Evolutionary conservation across 495 filamentous ascomycete species (phyloP), one percentile per base, ranked within the genome.

Genomic region (Xylaria curta): DNA sequence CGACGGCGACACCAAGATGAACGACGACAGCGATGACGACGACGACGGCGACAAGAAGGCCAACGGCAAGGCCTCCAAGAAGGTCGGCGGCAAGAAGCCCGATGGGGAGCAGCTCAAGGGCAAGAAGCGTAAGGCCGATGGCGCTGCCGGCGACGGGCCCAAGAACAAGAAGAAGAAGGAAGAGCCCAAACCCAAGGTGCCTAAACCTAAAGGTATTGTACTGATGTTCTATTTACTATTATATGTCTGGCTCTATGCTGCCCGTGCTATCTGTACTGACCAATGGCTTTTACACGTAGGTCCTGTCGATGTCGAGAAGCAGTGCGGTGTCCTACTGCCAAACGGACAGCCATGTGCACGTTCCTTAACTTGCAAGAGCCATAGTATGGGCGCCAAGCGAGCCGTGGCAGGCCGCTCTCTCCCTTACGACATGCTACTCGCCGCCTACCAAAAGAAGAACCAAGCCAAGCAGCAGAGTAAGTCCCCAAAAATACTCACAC

Each of bases 361-460:
- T 38, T 95, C 92, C 3, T 85, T 99, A 68, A 99, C 96, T 1
- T 99, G 96, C 86, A 99, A 99, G 85, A 94, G 91, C 69, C 96
- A 99, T 75, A 92, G 90, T 42, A 98, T 99, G 97, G 95, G 96
- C 13, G 92, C 96, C 8, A 99, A 99, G 82, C 88, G 96, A 73
- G 89, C 90, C 0, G 96, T 99, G 4, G 92, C 94, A 17, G 96
- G 96, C 6, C 86, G 96, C 40, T 95, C 93, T 46, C 84, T 97
- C 63, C 97, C 97, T 1, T 99, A 99, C 78, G 95, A 98, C 80
- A 94, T 96, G 89, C 84, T 99, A 33, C 87, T 99, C 28, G 89
- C 93, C 38, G 92, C 93, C 21, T 98, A 99, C 80, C 96, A 99
- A 84, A 98, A 98, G 87, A 97, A 97, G 86, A 99, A 98, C 79